These are phyloP conservation scores for Calvatia gigantea DNA, from an alignment of 768 basidiomycete genomes.

Conservation along the genomic window DNA sequence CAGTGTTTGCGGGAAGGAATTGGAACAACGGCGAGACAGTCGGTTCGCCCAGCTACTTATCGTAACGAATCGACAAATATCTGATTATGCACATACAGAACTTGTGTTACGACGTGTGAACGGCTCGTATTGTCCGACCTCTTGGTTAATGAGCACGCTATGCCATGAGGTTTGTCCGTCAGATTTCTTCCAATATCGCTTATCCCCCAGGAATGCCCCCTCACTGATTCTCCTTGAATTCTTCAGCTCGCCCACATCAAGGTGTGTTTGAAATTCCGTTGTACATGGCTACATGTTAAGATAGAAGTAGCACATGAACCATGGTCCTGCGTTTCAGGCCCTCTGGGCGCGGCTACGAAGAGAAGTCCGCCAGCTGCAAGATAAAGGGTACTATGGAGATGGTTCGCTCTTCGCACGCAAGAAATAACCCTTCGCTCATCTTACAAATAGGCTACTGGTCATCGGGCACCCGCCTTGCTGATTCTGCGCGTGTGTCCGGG, in stretches of 20 bases:
- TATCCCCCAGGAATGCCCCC: neutral
- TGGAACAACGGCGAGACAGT: slow-evolving; percentile 84
- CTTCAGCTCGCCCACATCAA: slow-evolving; percentile 78
- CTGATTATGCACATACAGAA: slow-evolving; percentile 39
- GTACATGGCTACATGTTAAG: neutral
- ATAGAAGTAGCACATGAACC: slow-evolving; percentile 67
- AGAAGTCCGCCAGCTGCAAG: slow-evolving; percentile 70
- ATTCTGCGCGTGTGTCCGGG: slow-evolving; percentile 53
- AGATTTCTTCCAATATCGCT: neutral
- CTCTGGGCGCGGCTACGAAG: slow-evolving; percentile 63
- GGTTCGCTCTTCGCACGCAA: slow-evolving; percentile 36
- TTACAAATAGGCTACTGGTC: slow-evolving; percentile 70
- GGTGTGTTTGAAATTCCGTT: slow-evolving; percentile 31
- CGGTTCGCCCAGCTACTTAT: slow-evolving; percentile 35
- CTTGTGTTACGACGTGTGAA: slow-evolving; percentile 64
- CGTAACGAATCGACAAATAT: neutral
- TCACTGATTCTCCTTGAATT: neutral
- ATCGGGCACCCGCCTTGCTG: slow-evolving; percentile 64
- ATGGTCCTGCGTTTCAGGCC: slow-evolving; percentile 71
- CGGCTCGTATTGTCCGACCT: slow-evolving; percentile 58
- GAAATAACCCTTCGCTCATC: neutral
- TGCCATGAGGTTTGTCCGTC: slow-evolving; percentile 71
- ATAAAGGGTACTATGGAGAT: slow-evolving; percentile 78
- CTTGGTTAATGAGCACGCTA: slow-evolving; percentile 71
- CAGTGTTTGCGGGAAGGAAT: slow-evolving; percentile 77